Evolutionary conservation across 768 basidiomycete genomes (phyloP).

Genomic region (Phaeotremella fagi): DNA sequence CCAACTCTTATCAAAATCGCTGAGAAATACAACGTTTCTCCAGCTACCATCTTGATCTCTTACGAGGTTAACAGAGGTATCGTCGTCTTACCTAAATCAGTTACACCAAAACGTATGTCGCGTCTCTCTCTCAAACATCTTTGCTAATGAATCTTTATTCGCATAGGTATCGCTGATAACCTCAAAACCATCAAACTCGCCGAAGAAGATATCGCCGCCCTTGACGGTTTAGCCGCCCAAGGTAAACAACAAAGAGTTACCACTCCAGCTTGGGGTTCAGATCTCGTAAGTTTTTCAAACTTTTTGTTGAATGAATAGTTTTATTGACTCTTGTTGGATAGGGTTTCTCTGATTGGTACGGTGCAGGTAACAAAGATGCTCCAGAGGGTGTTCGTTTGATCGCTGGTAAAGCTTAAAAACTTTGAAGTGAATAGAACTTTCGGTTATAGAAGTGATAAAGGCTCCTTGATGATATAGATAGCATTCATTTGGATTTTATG

Average conservation of each 20-base stretch:
- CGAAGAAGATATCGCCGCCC: constrained; percentile 31
- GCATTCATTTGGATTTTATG: too few species aligned
- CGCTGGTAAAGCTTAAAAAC: constrained; percentile 21
- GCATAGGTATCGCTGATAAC: constrained; percentile 35
- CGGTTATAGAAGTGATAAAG: too few species aligned
- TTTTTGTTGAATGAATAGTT: background rate
- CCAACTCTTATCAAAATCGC: constrained; percentile 33
- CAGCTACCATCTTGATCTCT: constrained; percentile 42
- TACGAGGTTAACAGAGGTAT: constrained; percentile 36
- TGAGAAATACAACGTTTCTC: constrained; percentile 35
- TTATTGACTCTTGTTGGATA: background rate
- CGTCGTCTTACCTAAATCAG: constrained; percentile 44
- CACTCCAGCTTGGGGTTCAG: constrained; percentile 39
- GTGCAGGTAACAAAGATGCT: constrained; percentile 40
- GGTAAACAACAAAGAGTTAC: constrained; percentile 41
- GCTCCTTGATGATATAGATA: too few species aligned
- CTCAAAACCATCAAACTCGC: constrained; percentile 37
- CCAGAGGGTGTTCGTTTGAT: constrained; percentile 33
- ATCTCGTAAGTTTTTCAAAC: constrained; percentile 19
- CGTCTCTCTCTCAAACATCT: background rate
- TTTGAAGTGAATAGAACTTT: too few species aligned
- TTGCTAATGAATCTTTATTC: background rate
- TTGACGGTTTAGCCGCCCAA: constrained; percentile 30
- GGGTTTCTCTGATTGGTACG: constrained; percentile 42
- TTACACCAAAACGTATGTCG: constrained; percentile 25